Evolutionary conservation across 2,329 filamentous ascomycete genomes (phyloP).

Genomic region (Shiraia sp.): DNA sequence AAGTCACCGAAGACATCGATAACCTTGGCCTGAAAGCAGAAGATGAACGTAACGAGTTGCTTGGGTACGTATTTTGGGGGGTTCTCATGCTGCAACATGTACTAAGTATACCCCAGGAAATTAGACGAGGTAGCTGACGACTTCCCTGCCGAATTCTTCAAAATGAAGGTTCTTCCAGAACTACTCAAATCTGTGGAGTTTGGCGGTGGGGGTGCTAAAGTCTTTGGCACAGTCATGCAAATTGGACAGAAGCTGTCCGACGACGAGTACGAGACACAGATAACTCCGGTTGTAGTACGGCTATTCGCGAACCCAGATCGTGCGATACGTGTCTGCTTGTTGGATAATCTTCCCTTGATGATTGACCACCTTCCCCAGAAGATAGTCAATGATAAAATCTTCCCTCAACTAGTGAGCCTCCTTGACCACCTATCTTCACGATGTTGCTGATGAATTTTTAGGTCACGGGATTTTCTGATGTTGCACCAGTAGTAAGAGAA

Average conservation of each 20-base stretch:
- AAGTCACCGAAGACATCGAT: slow-evolving; percentile 89
- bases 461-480: slow-evolving; percentile 92
- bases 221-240: slow-evolving; percentile 85
- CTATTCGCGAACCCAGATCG: slow-evolving; percentile 90
- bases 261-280: slow-evolving; percentile 84
- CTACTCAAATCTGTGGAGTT: slow-evolving; percentile 99
- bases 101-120: no score
- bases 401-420: slow-evolving; percentile 76
- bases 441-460: slow-evolving; percentile 45
- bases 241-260: slow-evolving; percentile 84
- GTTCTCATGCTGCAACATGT: slow-evolving; percentile 16
- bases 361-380: slow-evolving; percentile 88
- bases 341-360: slow-evolving; percentile 88
- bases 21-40: slow-evolving; percentile 87
- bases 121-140: slow-evolving; percentile 87
- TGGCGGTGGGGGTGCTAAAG: slow-evolving; percentile 90
- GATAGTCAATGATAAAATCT: slow-evolving; percentile 93
- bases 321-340: slow-evolving; percentile 84
- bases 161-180: slow-evolving; percentile 93
- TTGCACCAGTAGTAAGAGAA: slow-evolving; percentile 88
- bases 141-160: slow-evolving; percentile 97
- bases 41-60: slow-evolving; percentile 79
- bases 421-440: no score
- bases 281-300: slow-evolving; percentile 84
- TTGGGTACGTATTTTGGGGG: slow-evolving; percentile 58